These are phyloP conservation scores for Talaromyces funiculosus DNA, from an alignment of 2,329 filamentous ascomycete genomes.

Conservation along the genomic window DNA sequence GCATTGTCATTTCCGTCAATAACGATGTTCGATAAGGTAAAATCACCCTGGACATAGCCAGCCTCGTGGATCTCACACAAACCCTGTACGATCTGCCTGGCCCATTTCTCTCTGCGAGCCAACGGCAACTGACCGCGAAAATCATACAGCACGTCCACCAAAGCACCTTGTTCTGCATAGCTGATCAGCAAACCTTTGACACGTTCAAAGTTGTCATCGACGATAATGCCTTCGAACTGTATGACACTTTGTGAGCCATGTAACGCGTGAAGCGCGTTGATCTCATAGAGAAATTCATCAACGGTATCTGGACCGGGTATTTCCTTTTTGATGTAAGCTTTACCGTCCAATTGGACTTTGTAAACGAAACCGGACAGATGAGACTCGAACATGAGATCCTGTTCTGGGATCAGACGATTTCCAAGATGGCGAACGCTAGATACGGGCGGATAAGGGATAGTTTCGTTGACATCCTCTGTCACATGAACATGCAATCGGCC, in stretches of 20 bases:
- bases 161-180: slow-evolving; percentile 76
- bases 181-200: slow-evolving; percentile 88
- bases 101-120: slow-evolving; percentile 76
- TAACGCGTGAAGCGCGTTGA: slow-evolving; percentile 83
- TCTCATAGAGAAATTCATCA: slow-evolving; percentile 95
- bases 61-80: slow-evolving; percentile 90
- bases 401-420: slow-evolving; percentile 56
- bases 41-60: slow-evolving; percentile 95
- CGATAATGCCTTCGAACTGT: slow-evolving; percentile 76
- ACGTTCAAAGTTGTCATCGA: slow-evolving; percentile 65
- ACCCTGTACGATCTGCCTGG: slow-evolving; percentile 81
- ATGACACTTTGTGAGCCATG: slow-evolving; percentile 71
- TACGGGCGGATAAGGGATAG: slow-evolving; percentile 75
- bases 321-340: slow-evolving; percentile 88
- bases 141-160: slow-evolving; percentile 89
- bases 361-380: slow-evolving; percentile 98
- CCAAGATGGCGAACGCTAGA: slow-evolving; percentile 67
- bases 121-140: slow-evolving; percentile 60
- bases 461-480: slow-evolving; percentile 94
- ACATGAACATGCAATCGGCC: slow-evolving; percentile 91
- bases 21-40: slow-evolving; percentile 95
- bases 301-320: slow-evolving; percentile 93
- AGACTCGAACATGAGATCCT: slow-evolving; percentile 74
- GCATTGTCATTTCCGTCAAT: slow-evolving; percentile 78
- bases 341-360: slow-evolving; percentile 68